phyloP scores from a whole-genome alignment of 345 rosid genomes.

The Gossypium rotundifolium region DNA sequence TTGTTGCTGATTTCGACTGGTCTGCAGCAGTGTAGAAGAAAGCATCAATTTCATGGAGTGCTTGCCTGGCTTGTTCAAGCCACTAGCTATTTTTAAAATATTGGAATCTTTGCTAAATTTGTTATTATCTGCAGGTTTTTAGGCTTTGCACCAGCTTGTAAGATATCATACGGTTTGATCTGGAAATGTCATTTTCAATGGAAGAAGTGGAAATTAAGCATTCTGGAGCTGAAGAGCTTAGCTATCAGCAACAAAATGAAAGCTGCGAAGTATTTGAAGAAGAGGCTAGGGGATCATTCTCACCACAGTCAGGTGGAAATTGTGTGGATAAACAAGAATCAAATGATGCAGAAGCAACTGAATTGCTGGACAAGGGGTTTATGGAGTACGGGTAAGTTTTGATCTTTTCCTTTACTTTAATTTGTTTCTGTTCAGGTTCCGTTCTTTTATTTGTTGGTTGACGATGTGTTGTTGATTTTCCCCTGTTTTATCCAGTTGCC shows the following conservation, averaged over 20 bases:
- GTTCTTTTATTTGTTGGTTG: not conserved
- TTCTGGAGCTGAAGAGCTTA: slow-evolving; percentile 18
- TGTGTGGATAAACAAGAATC: slow-evolving; percentile 14
- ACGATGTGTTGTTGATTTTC: not conserved
- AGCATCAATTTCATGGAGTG: slow-evolving; percentile 53
- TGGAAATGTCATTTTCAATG: slow-evolving; percentile 27
- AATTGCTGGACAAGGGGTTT: slow-evolving; percentile 39
- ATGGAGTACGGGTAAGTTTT: slow-evolving; percentile 63
- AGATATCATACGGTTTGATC: slow-evolving; percentile 14
- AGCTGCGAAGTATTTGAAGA: slow-evolving; percentile 11
- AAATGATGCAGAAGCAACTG: slow-evolving; percentile 13
- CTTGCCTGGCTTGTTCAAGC: slow-evolving; percentile 56
- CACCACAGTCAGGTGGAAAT: slow-evolving; percentile 22
- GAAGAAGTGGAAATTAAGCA: slow-evolving; percentile 26
- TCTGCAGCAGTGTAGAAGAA: slow-evolving; percentile 61
- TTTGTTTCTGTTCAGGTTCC: not conserved
- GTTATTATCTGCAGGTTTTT: slow-evolving; percentile 51
- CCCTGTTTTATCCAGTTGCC: slow-evolving; percentile 44
- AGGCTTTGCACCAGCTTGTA: slow-evolving; percentile 32
- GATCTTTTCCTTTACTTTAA: not conserved
- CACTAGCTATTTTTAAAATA: slow-evolving; percentile 26
- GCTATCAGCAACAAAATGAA: slow-evolving; percentile 14
- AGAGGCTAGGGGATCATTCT: slow-evolving; percentile 9
- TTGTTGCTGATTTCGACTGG: slow-evolving; percentile 59
- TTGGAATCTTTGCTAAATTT: slow-evolving; percentile 37